phyloP scores from a whole-genome alignment of 257 asterid genomes.

The Przewalskia tangutica region DNA sequence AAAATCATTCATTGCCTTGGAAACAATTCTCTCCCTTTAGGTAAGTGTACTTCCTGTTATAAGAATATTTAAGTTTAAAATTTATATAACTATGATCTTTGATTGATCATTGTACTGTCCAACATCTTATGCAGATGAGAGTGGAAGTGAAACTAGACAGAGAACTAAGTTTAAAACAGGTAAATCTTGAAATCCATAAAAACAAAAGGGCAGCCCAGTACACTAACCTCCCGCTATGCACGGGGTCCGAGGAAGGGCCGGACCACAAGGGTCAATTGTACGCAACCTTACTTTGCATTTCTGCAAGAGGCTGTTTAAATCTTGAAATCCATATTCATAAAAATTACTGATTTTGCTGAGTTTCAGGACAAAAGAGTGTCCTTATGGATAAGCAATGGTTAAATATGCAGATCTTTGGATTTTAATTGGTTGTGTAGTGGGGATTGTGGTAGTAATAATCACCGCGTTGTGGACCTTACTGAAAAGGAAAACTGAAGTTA shows the following conservation, averaged over 20 bases:
- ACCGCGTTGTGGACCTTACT: slow-evolving; percentile 15
- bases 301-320: too few species aligned
- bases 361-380: not conserved
- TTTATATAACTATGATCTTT: not conserved
- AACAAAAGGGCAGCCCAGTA: too few species aligned
- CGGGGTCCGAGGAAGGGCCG: too few species aligned
- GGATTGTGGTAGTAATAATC: slow-evolving; percentile 12
- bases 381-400: not conserved
- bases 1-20: slow-evolving; percentile 43
- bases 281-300: too few species aligned
- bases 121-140: not conserved
- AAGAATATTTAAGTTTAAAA: not conserved
- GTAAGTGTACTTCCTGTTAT: slow-evolving; percentile 18
- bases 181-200: not conserved
- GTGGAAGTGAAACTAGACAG: not conserved
- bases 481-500: slow-evolving; percentile 16
- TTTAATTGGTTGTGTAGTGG: slow-evolving; percentile 34
- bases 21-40: slow-evolving; percentile 23
- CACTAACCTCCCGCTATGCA: too few species aligned
- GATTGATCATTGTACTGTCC: not conserved
- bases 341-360: not conserved
- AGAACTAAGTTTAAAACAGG: not conserved
- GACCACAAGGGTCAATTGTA: too few species aligned
- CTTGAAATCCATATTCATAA: not conserved
- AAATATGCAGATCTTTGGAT: slow-evolving; percentile 31